A percentile compares a stretch with the other conserved stretches of the same genome.
Conservation (phyloP, 2,329 filamentous ascomycete species). For the Epichloe coenophiala region DNA sequence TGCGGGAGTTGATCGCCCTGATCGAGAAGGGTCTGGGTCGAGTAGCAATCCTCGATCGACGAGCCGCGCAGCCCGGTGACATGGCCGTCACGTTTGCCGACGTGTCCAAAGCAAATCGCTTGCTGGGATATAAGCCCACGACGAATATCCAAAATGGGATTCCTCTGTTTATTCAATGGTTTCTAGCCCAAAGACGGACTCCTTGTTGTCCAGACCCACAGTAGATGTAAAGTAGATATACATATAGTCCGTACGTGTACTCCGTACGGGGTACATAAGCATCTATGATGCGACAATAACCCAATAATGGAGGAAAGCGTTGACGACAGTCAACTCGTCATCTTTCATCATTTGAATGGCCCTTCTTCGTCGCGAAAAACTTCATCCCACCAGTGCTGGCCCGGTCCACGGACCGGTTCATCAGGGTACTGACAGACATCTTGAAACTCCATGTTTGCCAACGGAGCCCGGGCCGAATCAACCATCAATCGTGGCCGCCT, state of each 20-base stretch:
- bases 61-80: conserved; percentile 11
- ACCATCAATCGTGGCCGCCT: neutral
- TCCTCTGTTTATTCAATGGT: conserved; percentile 1
- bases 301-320: too few relatives aligned
- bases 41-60: conserved; percentile 9
- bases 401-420: neutral
- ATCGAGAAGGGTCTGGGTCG: neutral
- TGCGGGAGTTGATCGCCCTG: too few relatives aligned
- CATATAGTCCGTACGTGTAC: too few relatives aligned
- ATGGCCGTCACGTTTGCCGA: conserved; percentile 12
- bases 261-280: too few relatives aligned
- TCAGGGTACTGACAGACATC: neutral
- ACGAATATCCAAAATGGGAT: conserved; percentile 10
- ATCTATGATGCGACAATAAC: too few relatives aligned
- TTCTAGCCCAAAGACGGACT: neutral
- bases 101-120: conserved; percentile 9
- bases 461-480: neutral
- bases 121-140: conserved; percentile 10
- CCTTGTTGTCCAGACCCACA: too few relatives aligned
- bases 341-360: neutral
- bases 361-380: neutral
- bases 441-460: neutral
- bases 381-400: neutral
- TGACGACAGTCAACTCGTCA: neutral
- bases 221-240: too few relatives aligned